These are phyloP conservation scores for Scutellaria minor DNA, from an alignment of 257 asterid species.

Conservation along the genomic window DNA sequence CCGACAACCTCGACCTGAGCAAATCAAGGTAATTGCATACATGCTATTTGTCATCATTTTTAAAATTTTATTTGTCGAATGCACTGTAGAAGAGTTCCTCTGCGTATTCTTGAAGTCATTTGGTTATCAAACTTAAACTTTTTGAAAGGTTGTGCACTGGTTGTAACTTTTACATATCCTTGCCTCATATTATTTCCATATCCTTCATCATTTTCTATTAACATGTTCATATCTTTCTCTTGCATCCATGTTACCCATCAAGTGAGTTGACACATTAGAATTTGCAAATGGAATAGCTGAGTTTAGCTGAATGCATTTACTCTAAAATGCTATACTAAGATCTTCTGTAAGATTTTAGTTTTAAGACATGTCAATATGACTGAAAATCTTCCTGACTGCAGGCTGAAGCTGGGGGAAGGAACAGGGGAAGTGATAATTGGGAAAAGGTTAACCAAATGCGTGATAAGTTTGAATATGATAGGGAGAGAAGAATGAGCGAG, in stretches of 20 bases:
- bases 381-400: slow-evolving; percentile 41
- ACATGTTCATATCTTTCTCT: background rate
- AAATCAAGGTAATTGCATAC: slow-evolving; percentile 56
- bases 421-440: slow-evolving; percentile 55
- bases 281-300: slow-evolving; percentile 22
- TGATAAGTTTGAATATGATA: slow-evolving; percentile 90
- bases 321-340: slow-evolving; percentile 14
- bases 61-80: slow-evolving; percentile 10
- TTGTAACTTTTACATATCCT: slow-evolving; percentile 5
- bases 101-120: background rate
- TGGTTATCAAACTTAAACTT: background rate
- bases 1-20: slow-evolving; percentile 61
- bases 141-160: slow-evolving; percentile 1
- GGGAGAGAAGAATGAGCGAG: slow-evolving; percentile 89
- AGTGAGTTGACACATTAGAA: background rate
- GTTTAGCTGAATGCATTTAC: slow-evolving; percentile 15
- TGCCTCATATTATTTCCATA: background rate
- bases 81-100: background rate
- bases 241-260: background rate
- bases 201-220: background rate
- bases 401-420: slow-evolving; percentile 59
- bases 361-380: slow-evolving; percentile 21
- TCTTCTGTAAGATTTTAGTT: background rate
- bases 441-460: slow-evolving; percentile 78
- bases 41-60: slow-evolving; percentile 8